Base-by-base conservation (phyloP, 352 stramenopile genomes). In the Peronospora farinosa region DNA sequence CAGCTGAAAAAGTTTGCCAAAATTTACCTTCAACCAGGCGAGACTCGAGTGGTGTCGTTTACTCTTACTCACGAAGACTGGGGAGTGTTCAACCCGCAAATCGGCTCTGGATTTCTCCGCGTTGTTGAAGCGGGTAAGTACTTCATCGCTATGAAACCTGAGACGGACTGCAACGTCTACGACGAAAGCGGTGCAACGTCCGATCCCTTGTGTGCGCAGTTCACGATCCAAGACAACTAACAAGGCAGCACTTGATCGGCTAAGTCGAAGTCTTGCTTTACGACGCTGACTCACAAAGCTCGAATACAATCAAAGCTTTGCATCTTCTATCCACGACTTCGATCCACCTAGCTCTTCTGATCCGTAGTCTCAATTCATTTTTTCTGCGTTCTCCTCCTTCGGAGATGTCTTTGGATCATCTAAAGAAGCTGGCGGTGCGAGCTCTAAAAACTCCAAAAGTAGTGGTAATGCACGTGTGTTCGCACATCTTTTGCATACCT, bases 1-100 rank as follows among this genome's bases (percentile, higher is more conserved):
- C 71, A 84, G 36, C 67, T 95, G 7, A 86, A 87, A 49, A 80
- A 78, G 41, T 94, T 93, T 47, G 60, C 55, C 21, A 94, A 94
- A 60, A 70, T 95, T 39, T 40, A 71, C 3, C 47, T 93, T 25
- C 23, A 65, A 31, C 61, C 78, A 4, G 68, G 73, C 30, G 54
- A 81, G 42, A 60, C 65, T 1, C 42, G 60, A 46, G 36, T 48
- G 17, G 63, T 82, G 1, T 63, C 50, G 12, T 80, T 84, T 28
- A 62, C 51, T 7, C 61, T 88, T 16, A 76, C 64, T 13, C 44
- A 23, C 12, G 51, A 65, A 25, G 76, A 89, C 54, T 86, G 72
- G 75, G 69, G 74, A 2, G 62, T 87, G 7, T 80, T 74, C 15
- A 53, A 72, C 13, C 74, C 75, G 5, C 70, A 88, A 40, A 78